Percentiles rank a stretch among this genome's conserved stretches.
Conservation (phyloP, 75 land plant species). For the Isoetes taiwanensis region DNA sequence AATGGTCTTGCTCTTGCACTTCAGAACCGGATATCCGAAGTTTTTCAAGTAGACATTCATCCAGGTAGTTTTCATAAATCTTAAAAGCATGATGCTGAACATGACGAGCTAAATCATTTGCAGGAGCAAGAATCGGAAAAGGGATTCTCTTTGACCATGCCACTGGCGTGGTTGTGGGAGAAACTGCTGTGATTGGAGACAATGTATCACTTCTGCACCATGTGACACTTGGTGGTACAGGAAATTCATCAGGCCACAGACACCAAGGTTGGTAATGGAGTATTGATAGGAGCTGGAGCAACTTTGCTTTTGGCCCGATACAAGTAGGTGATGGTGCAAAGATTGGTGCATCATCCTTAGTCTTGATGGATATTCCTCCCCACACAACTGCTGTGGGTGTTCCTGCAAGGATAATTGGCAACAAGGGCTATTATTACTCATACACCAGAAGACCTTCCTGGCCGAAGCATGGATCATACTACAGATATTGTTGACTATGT, state of each 20-base stretch:
- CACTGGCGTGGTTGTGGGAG: constrained; percentile 73
- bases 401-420: constrained; percentile 52
- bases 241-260: constrained; percentile 40
- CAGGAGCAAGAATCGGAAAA: constrained; percentile 51
- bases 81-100: no score
- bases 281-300: constrained; percentile 65
- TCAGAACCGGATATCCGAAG: constrained; percentile 56
- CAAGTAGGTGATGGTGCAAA: constrained; percentile 63
- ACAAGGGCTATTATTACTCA: constrained; percentile 21
- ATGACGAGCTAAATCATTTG: no score
- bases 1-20: constrained; percentile 33
- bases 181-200: constrained; percentile 70
- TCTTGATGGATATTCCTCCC: constrained; percentile 52
- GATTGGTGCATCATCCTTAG: constrained; percentile 69
- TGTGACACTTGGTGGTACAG: constrained; percentile 75
- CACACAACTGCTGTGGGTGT: constrained; percentile 66
- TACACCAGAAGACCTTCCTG: constrained; percentile 29
- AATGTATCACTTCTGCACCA: constrained; percentile 60
- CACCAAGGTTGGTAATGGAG: constrained; percentile 67
- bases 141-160: constrained; percentile 71
- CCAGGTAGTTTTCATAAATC: no score
- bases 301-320: constrained; percentile 50
- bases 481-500: constrained; percentile 51
- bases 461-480: constrained; percentile 64
- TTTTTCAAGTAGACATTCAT: constrained; percentile 69